Conservation (phyloP, 108 stramenopile species). For the Halocafeteria seosinensis region DNA sequence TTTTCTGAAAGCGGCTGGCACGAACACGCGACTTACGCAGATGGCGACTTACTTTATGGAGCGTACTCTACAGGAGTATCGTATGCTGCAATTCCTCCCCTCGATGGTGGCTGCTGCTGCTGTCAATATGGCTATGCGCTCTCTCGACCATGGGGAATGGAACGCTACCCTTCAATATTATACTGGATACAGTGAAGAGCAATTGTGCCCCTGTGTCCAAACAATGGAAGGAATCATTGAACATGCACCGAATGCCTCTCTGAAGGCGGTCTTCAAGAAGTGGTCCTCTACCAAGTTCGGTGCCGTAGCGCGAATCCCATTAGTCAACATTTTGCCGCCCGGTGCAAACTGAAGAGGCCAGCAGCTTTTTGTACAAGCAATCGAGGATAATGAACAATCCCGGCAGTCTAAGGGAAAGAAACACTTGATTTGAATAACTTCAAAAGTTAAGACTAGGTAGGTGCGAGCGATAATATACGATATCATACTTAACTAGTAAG, state of each 20-base stretch:
- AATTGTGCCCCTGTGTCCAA: conserved; percentile 48
- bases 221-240: conserved; percentile 33
- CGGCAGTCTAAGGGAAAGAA: too few species aligned
- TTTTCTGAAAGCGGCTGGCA: conserved; percentile 72
- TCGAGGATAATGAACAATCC: too few species aligned
- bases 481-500: too few species aligned
- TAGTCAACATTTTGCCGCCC: conserved; percentile 1
- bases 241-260: conserved; percentile 36
- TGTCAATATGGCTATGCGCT: conserved; percentile 56
- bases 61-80: conserved; percentile 78
- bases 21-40: conserved; percentile 44
- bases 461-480: too few species aligned
- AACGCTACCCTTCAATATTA: conserved; percentile 61
- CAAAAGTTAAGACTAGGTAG: too few species aligned
- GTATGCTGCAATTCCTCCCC: conserved; percentile 58
- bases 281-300: conserved; percentile 55
- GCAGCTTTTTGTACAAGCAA: too few species aligned
- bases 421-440: too few species aligned
- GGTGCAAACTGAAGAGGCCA: too few species aligned
- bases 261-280: conserved; percentile 64
- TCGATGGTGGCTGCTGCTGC: conserved; percentile 64
- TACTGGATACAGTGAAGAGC: conserved; percentile 53
- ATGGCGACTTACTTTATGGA: conserved; percentile 75
- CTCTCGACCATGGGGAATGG: conserved; percentile 56
- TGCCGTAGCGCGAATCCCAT: conserved; percentile 33